Evolutionary conservation across 2,329 filamentous ascomycete genomes (phyloP).

Genomic region (Dothideomycetes sp.): DNA sequence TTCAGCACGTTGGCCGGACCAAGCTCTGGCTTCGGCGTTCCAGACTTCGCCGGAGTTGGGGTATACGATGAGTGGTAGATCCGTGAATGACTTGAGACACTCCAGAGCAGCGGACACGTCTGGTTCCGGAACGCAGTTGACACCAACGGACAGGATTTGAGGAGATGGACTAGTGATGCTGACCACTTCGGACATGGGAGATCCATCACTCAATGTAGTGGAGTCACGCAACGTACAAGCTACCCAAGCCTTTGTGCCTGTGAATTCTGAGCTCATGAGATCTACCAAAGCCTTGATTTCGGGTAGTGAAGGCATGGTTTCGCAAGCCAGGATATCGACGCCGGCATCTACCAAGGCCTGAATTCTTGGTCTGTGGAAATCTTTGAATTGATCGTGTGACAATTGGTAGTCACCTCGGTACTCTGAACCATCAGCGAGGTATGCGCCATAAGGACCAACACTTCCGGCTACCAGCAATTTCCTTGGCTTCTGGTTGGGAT

Average conservation of each 20-base stretch:
- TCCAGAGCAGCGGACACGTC: constrained; percentile 28
- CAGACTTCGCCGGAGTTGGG: constrained; percentile 41
- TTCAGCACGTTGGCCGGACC: constrained; percentile 21
- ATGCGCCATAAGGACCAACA: constrained; percentile 41
- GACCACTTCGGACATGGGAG: constrained; percentile 27
- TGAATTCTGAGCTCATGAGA: constrained; percentile 32
- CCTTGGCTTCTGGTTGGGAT: neutral
- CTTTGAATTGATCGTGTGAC: constrained; percentile 25
- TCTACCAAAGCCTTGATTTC: constrained; percentile 33
- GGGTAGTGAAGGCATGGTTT: constrained; percentile 35
- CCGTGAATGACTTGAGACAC: constrained; percentile 24
- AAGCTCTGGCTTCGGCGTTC: constrained; percentile 32
- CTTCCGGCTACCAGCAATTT: constrained; percentile 34
- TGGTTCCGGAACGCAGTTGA: constrained; percentile 36
- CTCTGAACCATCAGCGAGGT: constrained; percentile 38
- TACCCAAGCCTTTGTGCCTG: constrained; percentile 31
- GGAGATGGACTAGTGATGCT: constrained; percentile 21
- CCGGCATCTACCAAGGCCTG: constrained; percentile 32
- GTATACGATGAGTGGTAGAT: constrained; percentile 32
- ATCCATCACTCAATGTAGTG: constrained; percentile 34
- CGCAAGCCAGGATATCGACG: constrained; percentile 36
- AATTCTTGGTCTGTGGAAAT: constrained; percentile 37
- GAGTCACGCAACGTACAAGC: constrained; percentile 32
- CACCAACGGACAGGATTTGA: constrained; percentile 34
- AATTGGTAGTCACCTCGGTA: constrained; percentile 36